phyloP scores from a whole-genome alignment of 176 grass and related monocot genomes.

The Melocanna baccifera region DNA sequence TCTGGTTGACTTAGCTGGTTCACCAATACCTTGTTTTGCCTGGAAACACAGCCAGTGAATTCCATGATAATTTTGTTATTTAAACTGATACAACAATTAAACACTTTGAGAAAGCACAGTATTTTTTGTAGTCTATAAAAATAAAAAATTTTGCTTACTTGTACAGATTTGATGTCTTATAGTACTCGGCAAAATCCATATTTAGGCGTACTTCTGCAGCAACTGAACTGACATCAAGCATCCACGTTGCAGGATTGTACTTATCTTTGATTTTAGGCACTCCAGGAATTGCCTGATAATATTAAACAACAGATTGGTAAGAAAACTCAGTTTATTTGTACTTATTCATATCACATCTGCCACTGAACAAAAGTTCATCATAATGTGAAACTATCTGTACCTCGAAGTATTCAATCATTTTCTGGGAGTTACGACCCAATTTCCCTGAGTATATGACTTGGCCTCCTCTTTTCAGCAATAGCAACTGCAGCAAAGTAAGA shows the following conservation, averaged over 20 bases:
- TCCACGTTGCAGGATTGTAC: constrained; percentile 95
- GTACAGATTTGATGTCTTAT: constrained; percentile 66
- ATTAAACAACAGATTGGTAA: constrained; percentile 16
- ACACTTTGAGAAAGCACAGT: not conserved
- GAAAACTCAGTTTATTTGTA: not conserved
- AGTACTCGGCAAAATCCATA: constrained; percentile 80
- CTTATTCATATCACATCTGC: not conserved
- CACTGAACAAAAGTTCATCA: not conserved
- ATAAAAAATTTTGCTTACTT: constrained; percentile 48
- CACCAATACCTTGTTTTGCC: constrained; percentile 79
- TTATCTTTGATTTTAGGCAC: constrained; percentile 91
- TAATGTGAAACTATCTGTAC: constrained; percentile 35
- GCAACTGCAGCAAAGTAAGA: constrained; percentile 45
- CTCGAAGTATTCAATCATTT: constrained; percentile 92
- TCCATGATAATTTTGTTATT: constrained; percentile 14
- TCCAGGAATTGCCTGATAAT: constrained; percentile 76
- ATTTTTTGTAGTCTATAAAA: not conserved
- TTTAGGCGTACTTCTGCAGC: constrained; percentile 77
- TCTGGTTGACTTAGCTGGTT: constrained; percentile 66
- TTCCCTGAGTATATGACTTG: constrained; percentile 68
- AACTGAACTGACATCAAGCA: constrained; percentile 91
- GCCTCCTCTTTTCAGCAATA: constrained; percentile 84
- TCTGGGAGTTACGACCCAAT: constrained; percentile 71
- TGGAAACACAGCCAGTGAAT: constrained; percentile 32
- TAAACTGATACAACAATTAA: not conserved